Percentiles rank a stretch among this genome's conserved stretches.
Conservation (phyloP, 1,284 basidiomycete species). For the Abortiporus biennis region DNA sequence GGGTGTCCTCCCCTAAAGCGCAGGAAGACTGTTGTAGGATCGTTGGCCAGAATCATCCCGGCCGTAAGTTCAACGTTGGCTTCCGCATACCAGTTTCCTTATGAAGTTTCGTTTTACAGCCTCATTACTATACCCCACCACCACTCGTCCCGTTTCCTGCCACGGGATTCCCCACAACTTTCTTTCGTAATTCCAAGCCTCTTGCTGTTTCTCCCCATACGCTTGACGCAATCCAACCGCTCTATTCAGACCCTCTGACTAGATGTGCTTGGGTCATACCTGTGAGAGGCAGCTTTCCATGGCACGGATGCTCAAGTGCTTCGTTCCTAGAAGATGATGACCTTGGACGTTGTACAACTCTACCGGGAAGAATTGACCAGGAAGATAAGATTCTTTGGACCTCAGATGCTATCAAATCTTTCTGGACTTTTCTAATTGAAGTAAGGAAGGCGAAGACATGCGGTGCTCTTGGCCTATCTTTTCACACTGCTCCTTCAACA, state of each 20-base stretch:
- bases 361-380: not conserved
- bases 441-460: constrained; percentile 32
- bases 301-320: constrained; percentile 41
- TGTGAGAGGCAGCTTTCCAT: constrained; percentile 48
- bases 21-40: too few species aligned
- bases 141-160: too few species aligned
- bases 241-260: constrained; percentile 30
- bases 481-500: constrained; percentile 31
- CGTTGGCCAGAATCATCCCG: too few species aligned
- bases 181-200: too few species aligned
- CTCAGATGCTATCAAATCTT: constrained; percentile 29
- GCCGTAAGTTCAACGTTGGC: too few species aligned
- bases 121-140: too few species aligned
- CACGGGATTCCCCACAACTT: too few species aligned
- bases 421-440: constrained; percentile 49
- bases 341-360: constrained; percentile 11
- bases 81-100: too few species aligned
- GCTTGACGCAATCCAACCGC: too few species aligned
- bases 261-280: constrained; percentile 61
- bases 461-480: constrained; percentile 49
- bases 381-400: constrained; percentile 43
- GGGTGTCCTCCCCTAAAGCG: too few species aligned
- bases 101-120: too few species aligned
- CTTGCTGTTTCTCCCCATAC: too few species aligned
- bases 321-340: constrained; percentile 22